Conservation (phyloP, 1,284 basidiomycete species). For the Ceraceosorus guamensis region DNA sequence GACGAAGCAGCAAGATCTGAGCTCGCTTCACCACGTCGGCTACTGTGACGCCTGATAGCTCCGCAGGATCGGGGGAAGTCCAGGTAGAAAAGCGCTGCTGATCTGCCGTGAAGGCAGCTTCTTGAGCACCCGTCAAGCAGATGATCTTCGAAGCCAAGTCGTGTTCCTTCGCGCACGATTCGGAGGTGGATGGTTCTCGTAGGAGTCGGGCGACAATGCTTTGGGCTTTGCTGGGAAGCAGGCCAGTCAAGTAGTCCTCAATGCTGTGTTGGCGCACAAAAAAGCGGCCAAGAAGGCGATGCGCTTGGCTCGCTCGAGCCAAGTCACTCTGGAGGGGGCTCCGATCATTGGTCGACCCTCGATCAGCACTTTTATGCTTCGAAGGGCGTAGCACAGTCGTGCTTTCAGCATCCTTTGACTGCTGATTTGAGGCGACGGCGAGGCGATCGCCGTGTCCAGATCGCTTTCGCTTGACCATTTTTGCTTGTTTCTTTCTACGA, state of each 20-base stretch:
- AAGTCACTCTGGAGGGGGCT: too few relatives aligned
- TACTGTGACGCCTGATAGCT: not conserved
- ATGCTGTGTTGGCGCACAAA: not conserved
- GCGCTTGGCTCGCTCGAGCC: too few relatives aligned
- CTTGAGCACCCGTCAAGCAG: not conserved
- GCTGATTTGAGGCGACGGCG: too few relatives aligned
- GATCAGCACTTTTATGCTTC: too few relatives aligned
- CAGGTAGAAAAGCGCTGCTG: not conserved
- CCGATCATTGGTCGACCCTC: too few relatives aligned
- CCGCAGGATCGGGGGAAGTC: not conserved
- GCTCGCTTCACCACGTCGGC: constrained; percentile 6
- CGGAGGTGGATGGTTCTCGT: not conserved
- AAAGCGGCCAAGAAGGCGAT: not conserved
- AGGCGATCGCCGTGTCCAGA: too few relatives aligned
- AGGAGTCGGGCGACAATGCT: not conserved
- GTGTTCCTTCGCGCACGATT: not conserved
- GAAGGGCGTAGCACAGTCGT: too few relatives aligned
- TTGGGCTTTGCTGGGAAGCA: not conserved
- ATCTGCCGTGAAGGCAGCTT: not conserved
- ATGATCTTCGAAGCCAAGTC: not conserved
- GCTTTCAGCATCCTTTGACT: too few relatives aligned
- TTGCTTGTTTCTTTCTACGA: too few relatives aligned
- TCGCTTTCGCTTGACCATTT: too few relatives aligned
- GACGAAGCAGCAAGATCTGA: constrained; percentile 2
- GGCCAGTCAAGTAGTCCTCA: not conserved